These are phyloP conservation scores for Pichia sp. DNA, from an alignment of 1,139 yeast species.

Conservation along the genomic window DNA sequence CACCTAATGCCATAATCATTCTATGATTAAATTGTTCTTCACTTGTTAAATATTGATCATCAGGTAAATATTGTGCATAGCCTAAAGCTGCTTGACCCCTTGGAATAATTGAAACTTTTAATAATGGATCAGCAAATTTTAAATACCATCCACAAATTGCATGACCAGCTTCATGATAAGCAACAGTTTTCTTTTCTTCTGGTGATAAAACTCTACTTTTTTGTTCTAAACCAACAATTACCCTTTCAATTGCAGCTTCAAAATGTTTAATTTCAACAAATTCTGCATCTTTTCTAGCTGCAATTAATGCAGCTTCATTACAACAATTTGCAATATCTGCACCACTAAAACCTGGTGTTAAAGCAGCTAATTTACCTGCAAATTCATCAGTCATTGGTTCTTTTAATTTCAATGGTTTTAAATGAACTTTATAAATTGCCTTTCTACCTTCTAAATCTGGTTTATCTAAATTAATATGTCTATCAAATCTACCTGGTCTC, in stretches of 20 bases:
- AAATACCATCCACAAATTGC: conserved; percentile 96
- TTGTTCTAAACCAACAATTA: conserved; percentile 74
- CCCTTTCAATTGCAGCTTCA: conserved; percentile 78
- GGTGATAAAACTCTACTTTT: conserved; percentile 63
- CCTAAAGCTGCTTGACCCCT: conserved; percentile 83
- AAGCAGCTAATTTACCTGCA: conserved; percentile 67
- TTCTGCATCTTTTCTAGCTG: conserved; percentile 60
- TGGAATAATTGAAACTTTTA: conserved; percentile 95
- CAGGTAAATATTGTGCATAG: conserved; percentile 77
- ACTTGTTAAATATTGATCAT: conserved; percentile 63
- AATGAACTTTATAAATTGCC: conserved; percentile 66
- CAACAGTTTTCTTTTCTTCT: conserved; percentile 68
- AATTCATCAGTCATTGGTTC: conserved; percentile 47
- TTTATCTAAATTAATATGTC: conserved; percentile 66
- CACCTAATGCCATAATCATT: conserved; percentile 79
- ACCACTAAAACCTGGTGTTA: conserved; percentile 82
- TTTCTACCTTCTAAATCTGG: conserved; percentile 79
- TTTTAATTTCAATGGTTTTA: conserved; percentile 49
- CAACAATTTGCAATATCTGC: conserved; percentile 83
- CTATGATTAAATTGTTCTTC: conserved; percentile 63
- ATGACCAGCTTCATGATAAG: conserved; percentile 93
- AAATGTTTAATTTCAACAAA: conserved; percentile 57
- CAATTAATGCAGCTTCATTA: conserved; percentile 78
- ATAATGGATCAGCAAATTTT: conserved; percentile 81
- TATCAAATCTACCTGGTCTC: conserved; percentile 82